Conservation (phyloP, 352 stramenopile genomes). For the Phytophthora pluvialis region DNA sequence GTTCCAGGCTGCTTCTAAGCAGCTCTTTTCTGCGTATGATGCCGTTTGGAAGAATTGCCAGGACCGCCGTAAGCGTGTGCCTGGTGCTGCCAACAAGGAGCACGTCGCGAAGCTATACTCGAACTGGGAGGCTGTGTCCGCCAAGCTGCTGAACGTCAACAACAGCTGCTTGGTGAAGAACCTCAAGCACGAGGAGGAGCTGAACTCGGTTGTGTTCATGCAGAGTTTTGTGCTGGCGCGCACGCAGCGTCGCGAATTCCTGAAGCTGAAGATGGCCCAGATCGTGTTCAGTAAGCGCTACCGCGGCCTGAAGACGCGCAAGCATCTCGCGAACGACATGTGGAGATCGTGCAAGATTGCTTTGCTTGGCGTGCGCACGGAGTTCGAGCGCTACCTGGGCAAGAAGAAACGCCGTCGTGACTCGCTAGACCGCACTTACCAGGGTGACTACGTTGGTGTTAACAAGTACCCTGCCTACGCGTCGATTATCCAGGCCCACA, state of each 20-base stretch:
- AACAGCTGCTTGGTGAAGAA: constrained; percentile 52
- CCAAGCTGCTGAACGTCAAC: constrained; percentile 57
- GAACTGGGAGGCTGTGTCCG: constrained; percentile 61
- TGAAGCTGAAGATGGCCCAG: constrained; percentile 65
- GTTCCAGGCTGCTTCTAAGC: constrained; percentile 63
- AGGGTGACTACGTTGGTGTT: constrained; percentile 81
- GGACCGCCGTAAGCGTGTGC: constrained; percentile 69
- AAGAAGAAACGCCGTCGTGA: constrained; percentile 88
- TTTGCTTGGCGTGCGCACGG: constrained; percentile 77
- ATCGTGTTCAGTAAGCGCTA: constrained; percentile 82
- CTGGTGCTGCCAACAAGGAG: constrained; percentile 59
- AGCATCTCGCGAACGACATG: constrained; percentile 69
- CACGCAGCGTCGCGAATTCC: constrained; percentile 56
- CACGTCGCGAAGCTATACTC: constrained; percentile 64
- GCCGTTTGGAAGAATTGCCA: constrained; percentile 70
- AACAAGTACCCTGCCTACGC: constrained; percentile 74
- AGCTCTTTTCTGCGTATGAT: constrained; percentile 58
- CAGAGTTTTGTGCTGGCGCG: constrained; percentile 76
- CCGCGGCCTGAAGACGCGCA: constrained; percentile 76
- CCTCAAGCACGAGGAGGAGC: constrained; percentile 62
- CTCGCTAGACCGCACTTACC: constrained; percentile 76
- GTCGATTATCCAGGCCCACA: constrained; percentile 65
- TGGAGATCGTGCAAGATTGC: constrained; percentile 77
- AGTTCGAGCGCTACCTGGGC: constrained; percentile 85
- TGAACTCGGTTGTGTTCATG: constrained; percentile 75